These are phyloP conservation scores for Paraurostyla sp. DNA, from an alignment of 73 alveolate species.

Conservation along the genomic window DNA sequence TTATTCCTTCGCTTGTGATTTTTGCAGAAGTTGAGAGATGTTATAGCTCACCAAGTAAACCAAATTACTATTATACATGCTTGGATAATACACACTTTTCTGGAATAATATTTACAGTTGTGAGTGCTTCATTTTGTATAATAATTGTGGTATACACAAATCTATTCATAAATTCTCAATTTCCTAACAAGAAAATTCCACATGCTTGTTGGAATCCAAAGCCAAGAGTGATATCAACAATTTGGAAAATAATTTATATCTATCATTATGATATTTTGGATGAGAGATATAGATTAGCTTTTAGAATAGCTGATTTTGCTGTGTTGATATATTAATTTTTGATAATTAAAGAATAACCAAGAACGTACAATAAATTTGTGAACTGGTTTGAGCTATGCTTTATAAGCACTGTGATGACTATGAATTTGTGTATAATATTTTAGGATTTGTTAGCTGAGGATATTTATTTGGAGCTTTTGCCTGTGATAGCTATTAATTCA, in stretches of 20 bases:
- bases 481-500: background rate
- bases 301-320: background rate
- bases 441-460: slow-evolving; percentile 2
- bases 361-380: background rate
- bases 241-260: slow-evolving; percentile 42
- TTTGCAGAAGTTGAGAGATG: slow-evolving; percentile 42
- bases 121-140: background rate
- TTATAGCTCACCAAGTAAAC: background rate
- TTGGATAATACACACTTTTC: slow-evolving; percentile 8
- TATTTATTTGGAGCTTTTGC: slow-evolving; percentile 6
- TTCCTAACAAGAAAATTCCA: slow-evolving; percentile 56
- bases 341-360: background rate
- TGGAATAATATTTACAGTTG: background rate
- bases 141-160: background rate
- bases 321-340: background rate
- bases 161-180: slow-evolving; percentile 38
- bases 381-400: background rate
- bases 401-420: background rate
- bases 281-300: background rate
- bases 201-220: slow-evolving; percentile 43
- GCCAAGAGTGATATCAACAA: background rate
- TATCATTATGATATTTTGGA: slow-evolving; percentile 41
- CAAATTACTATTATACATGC: slow-evolving; percentile 7
- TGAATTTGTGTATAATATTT: background rate
- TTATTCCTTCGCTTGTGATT: slow-evolving; percentile 37